Evolutionary conservation across 345 rosid species (phyloP), one percentile per base, ranked within the genome.

Genomic region (Gossypium raimondii): DNA sequence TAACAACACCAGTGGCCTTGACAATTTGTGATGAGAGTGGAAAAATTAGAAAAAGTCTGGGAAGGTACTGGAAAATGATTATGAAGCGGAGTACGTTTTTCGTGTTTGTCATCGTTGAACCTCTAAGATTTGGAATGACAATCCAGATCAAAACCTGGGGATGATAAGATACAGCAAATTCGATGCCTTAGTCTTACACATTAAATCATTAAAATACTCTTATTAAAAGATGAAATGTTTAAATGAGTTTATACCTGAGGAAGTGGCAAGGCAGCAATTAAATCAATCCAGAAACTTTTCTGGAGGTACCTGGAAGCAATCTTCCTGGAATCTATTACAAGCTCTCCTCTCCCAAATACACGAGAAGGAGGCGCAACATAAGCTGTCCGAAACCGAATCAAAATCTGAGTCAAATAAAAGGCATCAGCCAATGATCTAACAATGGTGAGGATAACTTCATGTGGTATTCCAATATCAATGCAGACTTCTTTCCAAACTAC

Each of bases 301-400:
- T 73, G 83, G 0, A 91, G 84, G 78, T 91, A 93, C 78, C 86
- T 82, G 55, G 59, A 77, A 56, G 93, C 87, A 75, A 91, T 91
- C 81, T 87, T 86, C 11, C 76, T 81, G 60, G 90, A 71, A 80
- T 89, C 93, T 2, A 89, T 87, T 48, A 93, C 95, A 53, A 93
- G 93, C 78, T 93, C 98, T 16, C 92, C 98, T 87, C 97, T 91
- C 65, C 98, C 93, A 57, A 93, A 87, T 20, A 91, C 97, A 45
- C 94, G 91, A 74, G 98, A 93, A 78, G 95, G 87, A 58, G 97
- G 97, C 0, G 97, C 98, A 0, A 93, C 79, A 47, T 89, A 93
- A 77, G 98, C 94, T 0, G 97, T 93, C 57, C 86, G 84, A 81
- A 88, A 93, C 56, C 90, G 84, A 75, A 89, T 74, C 61, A 84